Conservation (phyloP, 1,139 yeast species). For the Pichia cactophila region DNA sequence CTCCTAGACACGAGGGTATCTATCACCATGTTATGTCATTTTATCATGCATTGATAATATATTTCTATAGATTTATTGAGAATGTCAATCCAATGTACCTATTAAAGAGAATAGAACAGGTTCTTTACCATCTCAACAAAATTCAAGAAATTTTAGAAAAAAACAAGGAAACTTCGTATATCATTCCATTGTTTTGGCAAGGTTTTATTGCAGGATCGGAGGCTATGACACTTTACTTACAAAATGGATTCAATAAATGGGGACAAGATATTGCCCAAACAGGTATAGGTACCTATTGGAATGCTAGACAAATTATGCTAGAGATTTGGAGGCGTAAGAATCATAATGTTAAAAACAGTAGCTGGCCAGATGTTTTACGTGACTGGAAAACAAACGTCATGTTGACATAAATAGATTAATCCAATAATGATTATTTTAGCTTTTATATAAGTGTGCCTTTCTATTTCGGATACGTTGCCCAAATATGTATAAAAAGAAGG, state of each 20-base stretch:
- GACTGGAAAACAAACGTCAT: conserved; percentile 85
- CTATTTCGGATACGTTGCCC: conserved; percentile 36
- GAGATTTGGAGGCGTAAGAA: conserved; percentile 81
- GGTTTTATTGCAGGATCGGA: conserved; percentile 88
- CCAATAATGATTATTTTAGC: neutral
- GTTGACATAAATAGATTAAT: conserved; percentile 40
- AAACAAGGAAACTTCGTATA: conserved; percentile 34
- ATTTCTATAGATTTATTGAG: conserved; percentile 61
- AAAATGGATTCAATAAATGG: conserved; percentile 68
- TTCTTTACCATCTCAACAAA: conserved; percentile 57
- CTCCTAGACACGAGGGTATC: conserved; percentile 64
- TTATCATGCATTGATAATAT: conserved; percentile 67
- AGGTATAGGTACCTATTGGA: conserved; percentile 80
- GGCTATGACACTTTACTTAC: conserved; percentile 52
- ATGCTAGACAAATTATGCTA: conserved; percentile 74
- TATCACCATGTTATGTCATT: conserved; percentile 79
- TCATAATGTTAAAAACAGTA: conserved; percentile 48
- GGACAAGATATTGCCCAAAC: conserved; percentile 71
- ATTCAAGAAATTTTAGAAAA: conserved; percentile 50
- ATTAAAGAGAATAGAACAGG: conserved; percentile 54
- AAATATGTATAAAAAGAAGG: conserved; percentile 49
- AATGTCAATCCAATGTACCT: conserved; percentile 44
- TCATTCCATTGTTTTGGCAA: conserved; percentile 81
- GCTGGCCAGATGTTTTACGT: conserved; percentile 71
- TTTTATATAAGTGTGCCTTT: neutral